Evolutionary conservation across 2,329 filamentous ascomycete genomes (phyloP).

Genomic region (Apiospora phragmitis): DNA sequence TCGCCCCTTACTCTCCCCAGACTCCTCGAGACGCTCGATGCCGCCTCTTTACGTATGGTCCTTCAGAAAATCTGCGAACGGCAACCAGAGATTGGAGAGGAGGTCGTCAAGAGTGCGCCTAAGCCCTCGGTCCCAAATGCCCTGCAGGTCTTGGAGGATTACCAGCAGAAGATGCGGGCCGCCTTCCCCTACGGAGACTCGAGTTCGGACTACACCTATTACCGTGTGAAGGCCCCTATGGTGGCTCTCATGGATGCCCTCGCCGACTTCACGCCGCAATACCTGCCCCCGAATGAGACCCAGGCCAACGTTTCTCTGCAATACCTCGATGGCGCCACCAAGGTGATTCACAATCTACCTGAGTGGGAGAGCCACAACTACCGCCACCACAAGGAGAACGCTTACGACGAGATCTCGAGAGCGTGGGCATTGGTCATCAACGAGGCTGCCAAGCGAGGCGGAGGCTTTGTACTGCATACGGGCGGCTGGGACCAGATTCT

Average conservation of each 20-base stretch:
- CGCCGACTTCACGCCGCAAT: constrained; percentile 93
- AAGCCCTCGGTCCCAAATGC: constrained; percentile 83
- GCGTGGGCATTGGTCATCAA: constrained; percentile 91
- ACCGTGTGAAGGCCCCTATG: constrained; percentile 82
- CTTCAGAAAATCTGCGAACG: constrained; percentile 90
- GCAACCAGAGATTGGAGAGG: constrained; percentile 80
- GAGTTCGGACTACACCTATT: constrained; percentile 91
- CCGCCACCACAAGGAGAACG: constrained; percentile 90
- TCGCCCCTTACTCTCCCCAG: constrained; percentile 61
- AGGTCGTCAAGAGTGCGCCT: constrained; percentile 81
- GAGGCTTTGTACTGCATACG: constrained; percentile 85
- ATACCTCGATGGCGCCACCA: constrained; percentile 87
- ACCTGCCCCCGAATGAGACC: constrained; percentile 85
- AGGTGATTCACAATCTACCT: constrained; percentile 85
- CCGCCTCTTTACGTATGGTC: constrained; percentile 78
- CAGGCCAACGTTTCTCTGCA: constrained; percentile 81
- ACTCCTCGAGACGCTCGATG: constrained; percentile 91
- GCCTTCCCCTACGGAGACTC: constrained; percentile 85
- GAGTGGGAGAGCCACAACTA: constrained; percentile 89
- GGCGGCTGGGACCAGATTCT: constrained; percentile 92
- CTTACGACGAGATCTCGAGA: constrained; percentile 92
- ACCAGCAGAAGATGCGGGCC: constrained; percentile 74
- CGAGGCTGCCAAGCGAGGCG: constrained; percentile 87
- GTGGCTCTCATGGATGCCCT: constrained; percentile 83
- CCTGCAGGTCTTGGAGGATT: constrained; percentile 76